phyloP scores from a whole-genome alignment of 768 basidiomycete genomes.

The Leccinum incarnatum region DNA sequence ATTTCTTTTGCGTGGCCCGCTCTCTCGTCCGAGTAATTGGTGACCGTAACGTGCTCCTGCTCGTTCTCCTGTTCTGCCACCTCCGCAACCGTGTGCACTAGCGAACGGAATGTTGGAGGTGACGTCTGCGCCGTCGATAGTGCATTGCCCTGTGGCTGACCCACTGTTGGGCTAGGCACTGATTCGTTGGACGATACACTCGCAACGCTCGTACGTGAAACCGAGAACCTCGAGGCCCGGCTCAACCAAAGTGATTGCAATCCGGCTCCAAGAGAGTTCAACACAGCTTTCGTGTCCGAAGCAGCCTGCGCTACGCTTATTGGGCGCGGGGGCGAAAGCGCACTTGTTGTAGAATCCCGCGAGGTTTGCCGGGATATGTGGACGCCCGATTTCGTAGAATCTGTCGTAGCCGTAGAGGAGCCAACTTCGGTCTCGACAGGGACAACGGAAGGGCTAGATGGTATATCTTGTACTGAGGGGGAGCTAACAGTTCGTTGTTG shows the following conservation, averaged over 20 bases:
- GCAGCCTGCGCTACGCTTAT: conserved; percentile 32
- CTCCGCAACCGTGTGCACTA: conserved; percentile 28
- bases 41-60: conserved; percentile 10
- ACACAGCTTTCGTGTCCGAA: conserved; percentile 32
- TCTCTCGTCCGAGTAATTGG: conserved; percentile 4
- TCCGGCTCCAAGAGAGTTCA: conserved; percentile 42
- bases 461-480: conserved; percentile 23
- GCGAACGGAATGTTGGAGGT: conserved; percentile 13
- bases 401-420: conserved; percentile 9
- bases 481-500: conserved; percentile 37
- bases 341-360: conserved; percentile 23
- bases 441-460: conserved; percentile 17
- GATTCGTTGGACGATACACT: conserved; percentile 28
- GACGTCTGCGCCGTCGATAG: conserved; percentile 1
- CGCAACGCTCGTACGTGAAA: conserved; percentile 29
- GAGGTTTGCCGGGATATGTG: conserved; percentile 23
- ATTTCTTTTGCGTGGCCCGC: conserved; percentile 12
- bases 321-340: conserved; percentile 19
- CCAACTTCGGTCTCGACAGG: conserved; percentile 32
- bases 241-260: conserved; percentile 49
- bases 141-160: conserved; percentile 1
- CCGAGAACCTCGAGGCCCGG: conserved; percentile 39
- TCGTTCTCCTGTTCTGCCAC: conserved; percentile 22
- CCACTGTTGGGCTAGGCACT: conserved; percentile 8
- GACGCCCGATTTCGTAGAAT: conserved; percentile 12